Base-by-base conservation (phyloP, 352 stramenopile genomes). In the Phytophthora parvispora region DNA sequence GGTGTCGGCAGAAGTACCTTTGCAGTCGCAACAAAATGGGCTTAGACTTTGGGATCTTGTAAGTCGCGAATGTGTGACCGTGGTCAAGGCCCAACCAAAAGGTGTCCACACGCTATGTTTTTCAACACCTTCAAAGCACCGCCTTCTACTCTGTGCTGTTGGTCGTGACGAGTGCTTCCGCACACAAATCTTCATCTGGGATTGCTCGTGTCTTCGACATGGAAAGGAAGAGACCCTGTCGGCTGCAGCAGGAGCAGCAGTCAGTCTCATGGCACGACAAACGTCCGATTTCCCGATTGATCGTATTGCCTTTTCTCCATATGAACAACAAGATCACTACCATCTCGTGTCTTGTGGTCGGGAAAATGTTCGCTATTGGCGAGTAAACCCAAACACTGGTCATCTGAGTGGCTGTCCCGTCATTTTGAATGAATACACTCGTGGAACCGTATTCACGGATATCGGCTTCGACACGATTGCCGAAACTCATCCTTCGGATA, bases 281-380 rank as follows among this genome's bases (percentile, higher is more conserved):
- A 93, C 93, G 7, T 97, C 84, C 13, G 92, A 98, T 50, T 98
- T 97, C 36, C 73, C 82, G 7, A 83, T 98, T 51, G 61, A 76
- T 16, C 75, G 64, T 0, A 80, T 95, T 31, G 75, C 76, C 15
- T 98, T 98, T 50, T 97, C 90, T 1, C 91, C 90, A 0, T 98
- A 96, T 56, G 92, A 97, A 20, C 16, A 71, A 22, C 64, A 66
- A 24, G 68, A 75, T 42, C 63, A 55, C 1, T 78, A 83, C 20
- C 83, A 94, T 32, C 81, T 98, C 7, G 87, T 98, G 16, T 96
- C 90, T 2, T 97, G 91, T 64, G 94, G 94, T 5, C 86, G 87
- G 16, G 93, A 98, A 61, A 98, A 98, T 72, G 76, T 98, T n/a
- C 89, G 93, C 2, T 97, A 98, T 53, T 98, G 92, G 93, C 90